Evolutionary conservation across 805 yeast species (phyloP), one percentile per base, ranked within the genome.

Genomic region (Schwanniomyces vanrijiae): DNA sequence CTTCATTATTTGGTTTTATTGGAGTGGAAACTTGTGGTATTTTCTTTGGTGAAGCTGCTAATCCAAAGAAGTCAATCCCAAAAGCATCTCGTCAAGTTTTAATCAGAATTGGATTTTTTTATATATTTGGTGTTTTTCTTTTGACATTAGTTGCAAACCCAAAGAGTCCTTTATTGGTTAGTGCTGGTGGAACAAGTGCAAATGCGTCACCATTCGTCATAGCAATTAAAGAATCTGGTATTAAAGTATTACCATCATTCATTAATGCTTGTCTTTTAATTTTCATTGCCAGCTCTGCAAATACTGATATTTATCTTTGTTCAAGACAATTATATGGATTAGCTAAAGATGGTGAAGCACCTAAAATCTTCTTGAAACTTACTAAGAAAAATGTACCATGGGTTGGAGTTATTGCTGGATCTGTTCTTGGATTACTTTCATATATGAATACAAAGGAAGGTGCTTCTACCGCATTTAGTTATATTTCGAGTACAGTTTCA

Each of bases 1-100:
- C 73, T 6, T 74, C 75, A n/a, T 77, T 68, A 40, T 68, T 62
- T 48, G 55, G 66, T 16, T 44, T 38, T 22, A 42, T 40, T 16
- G 51, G 51, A 21, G 22, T 31, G 14, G 51, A 47, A 40, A 24
- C 43, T 10, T 37, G 41, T 37, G 51, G 45, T 22, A 16, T 47
- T 11, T 20, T 45, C n/a, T 40, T 42, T 40, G 47, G 42, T 19
- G 62, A 59, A 49, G 47, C 58, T 24, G 47, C 39, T 13, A 52
- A 57, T 52, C 62, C 62, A 16, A 49, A 53, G 38, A 56, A 58
- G 55, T 45, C 61, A 26, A 48, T 59, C 45, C 63, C 63, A 25
- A 52, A 47, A 46, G 62, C 62, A 29, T 53, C 51, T 47, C 52
- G 51, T 46, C 59, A 55, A 41, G 60, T 59, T 38, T 50, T 58